Base-by-base conservation (phyloP, 1,139 yeast species). In the Geotrichum europaeum region DNA sequence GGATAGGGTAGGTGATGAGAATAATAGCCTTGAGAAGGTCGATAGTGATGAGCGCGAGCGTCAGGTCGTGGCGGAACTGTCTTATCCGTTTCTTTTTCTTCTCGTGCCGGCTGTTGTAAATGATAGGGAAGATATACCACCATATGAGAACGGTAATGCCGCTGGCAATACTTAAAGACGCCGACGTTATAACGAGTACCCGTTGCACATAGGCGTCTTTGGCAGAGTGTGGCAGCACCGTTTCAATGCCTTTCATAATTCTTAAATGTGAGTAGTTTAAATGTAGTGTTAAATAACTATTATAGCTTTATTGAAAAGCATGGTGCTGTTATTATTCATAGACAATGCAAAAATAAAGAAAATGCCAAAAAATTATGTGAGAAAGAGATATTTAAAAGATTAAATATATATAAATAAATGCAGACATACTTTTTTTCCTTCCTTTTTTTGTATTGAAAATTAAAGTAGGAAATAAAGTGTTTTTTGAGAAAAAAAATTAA, bases 11-110 rank as follows among this genome's bases (percentile, higher is more conserved):
- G 20, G 87, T 75, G 62, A 89, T 71, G 59, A 89, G 78, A 36
- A 85, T 77, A 13, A 83, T 64, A 0, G 94, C 91, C 72, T 89
- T 89, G 52, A 87, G 67, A 59, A 87, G 80, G 73, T 90, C 96
- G 70, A 83, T 88, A 15, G 80, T 73, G n/a, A 89, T 76, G 58
- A 90, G 76, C 60, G 86, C 81, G 58, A 83, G 75, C 64, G 90
- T 84, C 63, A 90, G 76, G 25, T 83, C 85, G 72, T 89, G 96
- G 52, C 96, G 78, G 70, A 87, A 88, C 49, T 85, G 84, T 40
- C 55, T 32, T 15, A 56, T 51, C 9, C 61, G 58, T 25, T 34
- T 55, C 13, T 30, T 43, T 15, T 56, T 53, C 10, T 57, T 54
- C 32, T 36, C 7, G 45, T 54, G 32, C 28, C 32, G 20, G 34